phyloP scores from a whole-genome alignment of 352 stramenopile species.

The Pythium dissotocum region DNA sequence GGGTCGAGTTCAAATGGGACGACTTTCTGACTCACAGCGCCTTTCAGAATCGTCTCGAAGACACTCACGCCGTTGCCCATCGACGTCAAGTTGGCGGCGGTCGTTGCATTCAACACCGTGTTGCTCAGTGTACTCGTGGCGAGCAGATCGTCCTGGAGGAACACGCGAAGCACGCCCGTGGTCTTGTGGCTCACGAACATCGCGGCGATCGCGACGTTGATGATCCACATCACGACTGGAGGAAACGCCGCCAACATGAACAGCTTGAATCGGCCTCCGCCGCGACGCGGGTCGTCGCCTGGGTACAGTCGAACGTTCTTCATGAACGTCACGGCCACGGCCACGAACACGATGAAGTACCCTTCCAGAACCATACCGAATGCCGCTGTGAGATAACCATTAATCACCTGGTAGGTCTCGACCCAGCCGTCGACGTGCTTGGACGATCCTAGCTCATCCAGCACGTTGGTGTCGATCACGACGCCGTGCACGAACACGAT shows the following conservation, averaged over 20 bases:
- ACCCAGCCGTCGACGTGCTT: constrained; percentile 35
- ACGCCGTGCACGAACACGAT: constrained; percentile 32
- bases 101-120: background rate
- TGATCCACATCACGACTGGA: background rate
- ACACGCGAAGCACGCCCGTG: background rate
- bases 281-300: background rate
- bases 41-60: constrained; percentile 4
- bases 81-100: background rate
- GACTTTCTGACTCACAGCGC: background rate
- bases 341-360: constrained; percentile 40
- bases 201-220: background rate
- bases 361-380: constrained; percentile 32
- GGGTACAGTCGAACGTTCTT: background rate
- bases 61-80: background rate
- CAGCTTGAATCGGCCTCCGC: background rate
- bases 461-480: constrained; percentile 33
- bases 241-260: background rate
- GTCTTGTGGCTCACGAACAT: background rate
- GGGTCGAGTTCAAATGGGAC: constrained; percentile 5
- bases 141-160: background rate
- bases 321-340: constrained; percentile 23
- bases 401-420: constrained; percentile 38
- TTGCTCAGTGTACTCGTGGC: background rate
- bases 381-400: constrained; percentile 36
- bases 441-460: constrained; percentile 34